Evolutionary conservation across 106 monocot genomes (phyloP), one percentile per base, ranked within the genome.

Genomic region (Dactylorhiza incarnata): DNA sequence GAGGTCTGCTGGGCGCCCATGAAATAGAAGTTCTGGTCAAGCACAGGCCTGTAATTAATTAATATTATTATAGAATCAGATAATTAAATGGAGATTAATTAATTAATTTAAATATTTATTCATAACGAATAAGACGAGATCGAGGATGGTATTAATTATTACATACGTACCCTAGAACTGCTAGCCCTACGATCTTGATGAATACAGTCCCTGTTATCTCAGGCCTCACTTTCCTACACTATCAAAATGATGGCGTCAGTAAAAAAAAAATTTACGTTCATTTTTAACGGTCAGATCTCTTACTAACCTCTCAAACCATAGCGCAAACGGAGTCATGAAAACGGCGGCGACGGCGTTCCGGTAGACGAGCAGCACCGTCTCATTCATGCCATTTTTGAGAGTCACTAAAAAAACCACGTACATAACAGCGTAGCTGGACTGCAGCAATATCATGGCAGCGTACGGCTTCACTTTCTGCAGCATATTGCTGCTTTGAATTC

Each of bases 11-110:
- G 87, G 17, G 85, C 75, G 11, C 96, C 93, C 84, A 85, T 73
- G 74, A 91, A 91, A 80, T 89, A 91, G 48, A 89, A 86, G 80
- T 93, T 91, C 61, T 91, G 91, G 68, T 91, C 93, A 76, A 97
- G 87, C 15, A 93, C 93, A 10, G 96, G 96, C 81, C 96, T 95
- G 84, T 0, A 9, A 37, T n/a, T n/a, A n/a, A n/a, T n/a, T n/a
- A n/a, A n/a, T n/a, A n/a, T n/a, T n/a, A n/a, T n/a, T n/a, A n/a
- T 11, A 26, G 5, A 65, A 20, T 65, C 29, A 11, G 65, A 24
- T 65, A 65, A 69, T 5, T 17, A 16, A 46, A 46, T 16, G 14
- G 23, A 69, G 45, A 16, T 69, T 29, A 37, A n/a, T n/a, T n/a
- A n/a, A n/a, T n/a, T n/a, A 45, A 65, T 5, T 12, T 24, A 53